Percentiles rank a stretch among this genome's conserved stretches.
phyloP scores from a whole-genome alignment of 2,329 filamentous ascomycete genomes.

The Monascus ruber region DNA sequence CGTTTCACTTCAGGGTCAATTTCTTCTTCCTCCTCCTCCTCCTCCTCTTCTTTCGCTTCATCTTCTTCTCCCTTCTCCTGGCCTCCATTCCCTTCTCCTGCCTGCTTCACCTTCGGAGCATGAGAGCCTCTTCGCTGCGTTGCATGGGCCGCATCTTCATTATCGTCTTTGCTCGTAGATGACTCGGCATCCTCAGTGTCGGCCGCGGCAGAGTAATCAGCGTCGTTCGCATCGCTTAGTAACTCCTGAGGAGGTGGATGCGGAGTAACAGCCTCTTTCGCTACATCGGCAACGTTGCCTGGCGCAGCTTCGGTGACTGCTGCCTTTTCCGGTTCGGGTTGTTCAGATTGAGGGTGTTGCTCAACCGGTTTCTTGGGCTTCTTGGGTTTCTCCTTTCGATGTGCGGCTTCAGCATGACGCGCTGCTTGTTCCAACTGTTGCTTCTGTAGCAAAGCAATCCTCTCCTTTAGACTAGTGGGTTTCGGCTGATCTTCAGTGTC shows the following conservation, averaged over 20 bases:
- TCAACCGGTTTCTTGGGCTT: constrained; percentile 57
- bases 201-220: constrained; percentile 52
- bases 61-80: constrained; percentile 34
- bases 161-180: constrained; percentile 61
- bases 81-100: constrained; percentile 30
- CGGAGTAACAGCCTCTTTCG: constrained; percentile 23
- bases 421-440: constrained; percentile 85
- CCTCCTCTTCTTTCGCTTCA: constrained; percentile 47
- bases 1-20: constrained; percentile 77
- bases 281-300: constrained; percentile 25
- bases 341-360: constrained; percentile 21
- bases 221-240: constrained; percentile 53
- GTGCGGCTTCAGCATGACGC: constrained; percentile 62
- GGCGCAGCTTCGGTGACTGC: constrained; percentile 23
- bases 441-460: constrained; percentile 85
- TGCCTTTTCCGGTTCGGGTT: constrained; percentile 15
- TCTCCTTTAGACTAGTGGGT: constrained; percentile 84
- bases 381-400: constrained; percentile 83
- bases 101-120: constrained; percentile 11
- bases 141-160: constrained; percentile 43
- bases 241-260: constrained; percentile 39
- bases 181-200: constrained; percentile 53
- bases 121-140: constrained; percentile 9
- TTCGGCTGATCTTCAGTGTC: constrained; percentile 70
- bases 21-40: constrained; percentile 71